These are phyloP conservation scores for Fusarium floridanum DNA, from an alignment of 2,329 filamentous ascomycete genomes.

Conservation along the genomic window DNA sequence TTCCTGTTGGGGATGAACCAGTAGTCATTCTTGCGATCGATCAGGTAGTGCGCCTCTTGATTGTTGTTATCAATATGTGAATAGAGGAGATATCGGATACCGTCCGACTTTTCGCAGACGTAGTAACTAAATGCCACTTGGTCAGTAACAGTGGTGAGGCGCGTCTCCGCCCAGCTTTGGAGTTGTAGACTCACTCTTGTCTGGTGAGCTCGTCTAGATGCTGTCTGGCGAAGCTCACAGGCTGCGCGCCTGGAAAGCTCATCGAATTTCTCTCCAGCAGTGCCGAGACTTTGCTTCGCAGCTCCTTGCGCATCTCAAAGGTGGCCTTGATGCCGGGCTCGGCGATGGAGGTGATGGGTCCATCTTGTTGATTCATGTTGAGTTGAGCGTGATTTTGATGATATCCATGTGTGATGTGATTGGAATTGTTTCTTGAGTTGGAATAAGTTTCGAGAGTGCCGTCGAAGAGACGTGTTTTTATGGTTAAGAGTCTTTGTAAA, in stretches of 20 bases:
- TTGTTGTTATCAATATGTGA: slow-evolving; percentile 75
- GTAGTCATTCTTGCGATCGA: slow-evolving; percentile 98
- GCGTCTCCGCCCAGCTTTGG: not conserved
- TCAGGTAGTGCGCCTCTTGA: slow-evolving; percentile 85
- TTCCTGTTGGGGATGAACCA: slow-evolving; percentile 79
- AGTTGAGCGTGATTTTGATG: not conserved
- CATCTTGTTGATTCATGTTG: slow-evolving; percentile 50
- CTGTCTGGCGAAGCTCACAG: slow-evolving; percentile 87
- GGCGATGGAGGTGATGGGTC: slow-evolving; percentile 64
- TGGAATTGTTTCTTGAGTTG: not conserved
- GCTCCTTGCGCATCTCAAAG: slow-evolving; percentile 74
- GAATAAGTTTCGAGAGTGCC: not conserved
- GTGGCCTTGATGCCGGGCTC: slow-evolving; percentile 76
- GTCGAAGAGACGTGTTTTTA: slow-evolving; percentile 1
- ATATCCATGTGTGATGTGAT: not conserved
- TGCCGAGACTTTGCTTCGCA: slow-evolving; percentile 66
- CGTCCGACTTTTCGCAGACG: slow-evolving; percentile 98
- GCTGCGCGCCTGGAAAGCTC: slow-evolving; percentile 90
- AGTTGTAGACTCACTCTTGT: slow-evolving; percentile 71
- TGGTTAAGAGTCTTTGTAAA: not conserved
- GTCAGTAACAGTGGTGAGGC: slow-evolving; percentile 9
- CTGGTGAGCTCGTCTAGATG: slow-evolving; percentile 86
- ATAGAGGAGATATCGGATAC: slow-evolving; percentile 95
- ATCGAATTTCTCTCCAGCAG: slow-evolving; percentile 78
- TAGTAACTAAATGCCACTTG: slow-evolving; percentile 75